Percentiles rank a stretch among this genome's conserved stretches.
These are phyloP conservation scores for Neurospora sp. DNA, from an alignment of 495 filamentous ascomycete genomes.

Conservation along the genomic window DNA sequence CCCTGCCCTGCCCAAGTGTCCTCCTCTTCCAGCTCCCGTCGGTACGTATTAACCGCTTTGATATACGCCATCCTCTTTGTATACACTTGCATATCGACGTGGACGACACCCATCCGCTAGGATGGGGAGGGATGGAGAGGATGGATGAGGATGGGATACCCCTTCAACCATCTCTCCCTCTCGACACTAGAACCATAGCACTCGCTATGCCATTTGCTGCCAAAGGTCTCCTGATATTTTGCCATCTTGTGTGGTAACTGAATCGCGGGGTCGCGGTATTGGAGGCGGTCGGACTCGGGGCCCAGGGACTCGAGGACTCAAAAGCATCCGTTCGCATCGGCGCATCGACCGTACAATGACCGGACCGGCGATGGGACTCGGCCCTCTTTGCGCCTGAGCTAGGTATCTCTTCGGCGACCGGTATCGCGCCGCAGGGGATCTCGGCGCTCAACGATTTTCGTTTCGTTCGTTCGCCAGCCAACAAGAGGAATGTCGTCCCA, in stretches of 20 bases:
- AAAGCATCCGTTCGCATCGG: neutral
- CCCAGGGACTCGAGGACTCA: no score
- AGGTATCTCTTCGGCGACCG: neutral
- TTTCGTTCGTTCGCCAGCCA: neutral
- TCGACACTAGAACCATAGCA: neutral
- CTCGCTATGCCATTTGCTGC: no score
- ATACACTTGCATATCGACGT: neutral
- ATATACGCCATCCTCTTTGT: neutral
- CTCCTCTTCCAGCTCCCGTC: neutral
- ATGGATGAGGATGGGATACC: neutral
- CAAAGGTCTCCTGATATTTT: no score
- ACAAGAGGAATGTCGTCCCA: neutral
- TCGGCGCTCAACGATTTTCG: neutral
- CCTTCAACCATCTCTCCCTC: neutral
- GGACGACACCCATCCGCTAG: neutral
- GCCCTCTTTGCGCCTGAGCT: neutral
- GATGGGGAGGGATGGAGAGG: neutral
- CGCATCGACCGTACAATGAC: neutral
- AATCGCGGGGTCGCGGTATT: no score
- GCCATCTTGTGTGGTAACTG: no score
- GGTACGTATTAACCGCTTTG: fast-evolving
- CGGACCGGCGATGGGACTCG: neutral
- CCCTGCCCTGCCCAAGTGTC: neutral
- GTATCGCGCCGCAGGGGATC: neutral
- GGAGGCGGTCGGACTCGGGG: neutral